Percentiles rank a stretch among this genome's conserved stretches.
Conservation (phyloP, 441 rosid species). For the Pelargonium australe region DNA sequence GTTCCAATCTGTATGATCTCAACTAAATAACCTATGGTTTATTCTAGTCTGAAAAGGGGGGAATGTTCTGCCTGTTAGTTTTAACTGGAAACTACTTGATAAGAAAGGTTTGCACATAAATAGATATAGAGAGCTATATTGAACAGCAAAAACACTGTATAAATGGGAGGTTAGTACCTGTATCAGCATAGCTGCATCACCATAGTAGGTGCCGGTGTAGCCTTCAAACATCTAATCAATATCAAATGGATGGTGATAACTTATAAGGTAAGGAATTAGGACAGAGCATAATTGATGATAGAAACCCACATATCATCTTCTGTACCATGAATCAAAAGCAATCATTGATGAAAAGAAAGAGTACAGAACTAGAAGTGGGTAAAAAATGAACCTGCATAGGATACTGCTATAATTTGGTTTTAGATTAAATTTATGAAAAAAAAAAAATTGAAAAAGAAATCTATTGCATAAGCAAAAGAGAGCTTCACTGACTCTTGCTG, state of each 20-base stretch:
- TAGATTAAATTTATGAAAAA: too few relatives aligned
- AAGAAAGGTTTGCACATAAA: background rate
- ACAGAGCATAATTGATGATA: conserved; percentile 10
- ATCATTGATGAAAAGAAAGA: conserved; percentile 10
- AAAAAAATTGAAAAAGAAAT: too few relatives aligned
- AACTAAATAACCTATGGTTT: background rate
- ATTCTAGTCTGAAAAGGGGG: background rate
- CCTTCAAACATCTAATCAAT: conserved; percentile 1
- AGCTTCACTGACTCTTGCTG: background rate
- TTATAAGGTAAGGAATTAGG: conserved; percentile 8
- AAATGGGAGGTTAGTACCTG: background rate
- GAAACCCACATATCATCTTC: conserved; percentile 15
- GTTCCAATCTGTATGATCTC: background rate
- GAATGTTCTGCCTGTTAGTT: background rate
- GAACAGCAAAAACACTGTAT: background rate
- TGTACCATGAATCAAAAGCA: conserved; percentile 10
- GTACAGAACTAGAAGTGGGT: conserved; percentile 1
- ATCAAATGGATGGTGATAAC: conserved; percentile 14
- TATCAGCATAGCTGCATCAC: background rate
- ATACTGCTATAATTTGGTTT: conserved; percentile 8
- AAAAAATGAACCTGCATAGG: background rate
- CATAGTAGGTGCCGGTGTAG: conserved; percentile 17
- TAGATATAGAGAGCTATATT: background rate
- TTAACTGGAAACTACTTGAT: background rate
- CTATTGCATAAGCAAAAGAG: background rate